Base-by-base conservation (phyloP, 2,329 filamentous ascomycete genomes). In the Diaporthe australafricana region DNA sequence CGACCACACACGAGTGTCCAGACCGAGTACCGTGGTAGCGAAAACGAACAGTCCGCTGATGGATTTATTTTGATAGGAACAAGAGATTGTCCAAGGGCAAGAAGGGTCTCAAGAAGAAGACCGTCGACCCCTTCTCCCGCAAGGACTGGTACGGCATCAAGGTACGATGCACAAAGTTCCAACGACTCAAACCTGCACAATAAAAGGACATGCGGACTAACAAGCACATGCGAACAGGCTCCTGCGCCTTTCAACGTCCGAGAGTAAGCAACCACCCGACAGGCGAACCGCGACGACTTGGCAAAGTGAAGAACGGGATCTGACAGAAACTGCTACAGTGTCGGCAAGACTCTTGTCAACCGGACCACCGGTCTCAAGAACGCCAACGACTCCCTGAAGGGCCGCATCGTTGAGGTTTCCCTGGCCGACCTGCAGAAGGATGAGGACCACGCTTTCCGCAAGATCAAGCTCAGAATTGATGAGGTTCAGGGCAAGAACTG, bases 81-180 rank as follows among this genome's bases (percentile, higher is more conserved):
- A 99, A 99, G 95, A 95, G 96, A 91, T 92, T 99, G 90, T 98
- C 96, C 79, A 99, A 99, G 92, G 96, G 96, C 89, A 99, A 98
- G 94, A 99, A 99, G 92, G 96, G 96, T 87, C 91, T 98, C 85
- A 98, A 98, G 94, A 98, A 99, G 96, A 96, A 96, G 89, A 96
- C 95, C 83, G 89, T 93, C 81, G 96, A 99, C 87, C 96, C 96
- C 83, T 98, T 98, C 90, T 91, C 95, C 83, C 94, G 96, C 85
- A 99, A 99, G 91, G 96, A 98, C 86, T 98, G 97, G 94, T 99
- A 95, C 89, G 94, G 93, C 82, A 92, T 99, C 87, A 98, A 98
- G 92, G 93, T 94, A 83, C 79, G 88, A 70, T 32, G 17, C 40
- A 35, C 6, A 25, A n/a, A 20, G 32, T 20, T 20, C 20, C 25